A percentile compares a stretch with the other conserved stretches of the same genome.
These are phyloP conservation scores for Lathyrus oleraceus DNA, from an alignment of 306 rosid species.

Conservation along the genomic window DNA sequence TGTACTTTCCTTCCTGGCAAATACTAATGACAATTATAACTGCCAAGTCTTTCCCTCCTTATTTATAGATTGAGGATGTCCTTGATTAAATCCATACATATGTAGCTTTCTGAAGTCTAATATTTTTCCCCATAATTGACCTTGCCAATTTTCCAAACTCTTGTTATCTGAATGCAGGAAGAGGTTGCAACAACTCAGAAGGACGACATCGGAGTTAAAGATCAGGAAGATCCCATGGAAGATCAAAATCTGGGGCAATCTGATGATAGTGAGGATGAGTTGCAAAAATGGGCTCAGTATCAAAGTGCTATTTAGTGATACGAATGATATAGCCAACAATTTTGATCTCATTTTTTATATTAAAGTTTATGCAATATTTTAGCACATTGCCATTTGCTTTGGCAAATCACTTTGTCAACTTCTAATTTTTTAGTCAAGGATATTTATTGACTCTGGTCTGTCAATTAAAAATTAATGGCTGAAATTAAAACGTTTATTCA, in stretches of 20 bases:
- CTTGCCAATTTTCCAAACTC: conserved; percentile 9
- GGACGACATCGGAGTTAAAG: conserved; percentile 38
- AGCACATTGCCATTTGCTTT: background rate
- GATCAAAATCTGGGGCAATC: conserved; percentile 51
- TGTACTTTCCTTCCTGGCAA: conserved; percentile 15
- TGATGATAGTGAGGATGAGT: conserved; percentile 51
- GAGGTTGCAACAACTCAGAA: conserved; percentile 37
- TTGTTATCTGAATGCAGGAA: conserved; percentile 47
- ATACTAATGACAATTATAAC: background rate
- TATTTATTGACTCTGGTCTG: background rate
- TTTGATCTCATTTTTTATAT: background rate
- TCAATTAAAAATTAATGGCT: too few relatives aligned
- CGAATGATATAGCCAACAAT: background rate
- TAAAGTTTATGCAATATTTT: background rate
- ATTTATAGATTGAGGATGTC: background rate
- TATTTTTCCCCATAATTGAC: background rate
- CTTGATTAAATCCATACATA: background rate
- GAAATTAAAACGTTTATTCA: too few relatives aligned
- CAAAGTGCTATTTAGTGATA: conserved; percentile 37
- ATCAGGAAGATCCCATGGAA: conserved; percentile 46
- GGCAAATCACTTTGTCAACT: background rate
- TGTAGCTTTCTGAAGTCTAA: conserved; percentile 4
- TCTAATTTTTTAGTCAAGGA: background rate
- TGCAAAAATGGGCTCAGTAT: conserved; percentile 47
- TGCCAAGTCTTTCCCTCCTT: conserved; percentile 3